Conservation (phyloP, 129 eudicot species). For the Ambrosia artemisiifolia region DNA sequence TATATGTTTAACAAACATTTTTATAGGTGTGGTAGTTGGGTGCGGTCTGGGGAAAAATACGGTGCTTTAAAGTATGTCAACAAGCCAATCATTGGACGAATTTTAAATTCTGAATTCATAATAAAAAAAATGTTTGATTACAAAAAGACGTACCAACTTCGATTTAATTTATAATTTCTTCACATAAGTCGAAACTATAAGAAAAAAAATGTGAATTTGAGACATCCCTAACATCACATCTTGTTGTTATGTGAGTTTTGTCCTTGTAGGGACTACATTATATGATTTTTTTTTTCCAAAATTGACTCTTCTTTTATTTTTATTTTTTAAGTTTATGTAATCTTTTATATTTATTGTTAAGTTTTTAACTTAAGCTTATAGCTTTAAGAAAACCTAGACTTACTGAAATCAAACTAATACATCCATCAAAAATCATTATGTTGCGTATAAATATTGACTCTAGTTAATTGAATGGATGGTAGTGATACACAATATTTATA, state of each 20-base stretch:
- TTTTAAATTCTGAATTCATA: neutral
- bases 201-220: neutral
- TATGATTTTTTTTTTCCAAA: neutral
- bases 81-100: neutral
- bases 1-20: neutral
- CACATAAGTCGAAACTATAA: neutral
- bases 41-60: neutral
- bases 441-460: neutral
- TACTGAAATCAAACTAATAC: neutral
- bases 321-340: neutral
- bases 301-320: neutral
- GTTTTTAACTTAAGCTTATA: too few species aligned
- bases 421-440: neutral
- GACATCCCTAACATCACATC: neutral
- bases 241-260: neutral
- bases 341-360: neutral
- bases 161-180: neutral
- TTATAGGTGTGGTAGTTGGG: neutral
- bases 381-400: too few species aligned
- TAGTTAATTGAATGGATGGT: neutral
- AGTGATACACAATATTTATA: neutral
- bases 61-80: neutral
- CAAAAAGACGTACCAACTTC: neutral
- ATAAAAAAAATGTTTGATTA: neutral
- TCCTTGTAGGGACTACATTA: neutral